Base-by-base conservation (phyloP, 2,329 filamentous ascomycete genomes). In the Aureobasidium lini region DNA sequence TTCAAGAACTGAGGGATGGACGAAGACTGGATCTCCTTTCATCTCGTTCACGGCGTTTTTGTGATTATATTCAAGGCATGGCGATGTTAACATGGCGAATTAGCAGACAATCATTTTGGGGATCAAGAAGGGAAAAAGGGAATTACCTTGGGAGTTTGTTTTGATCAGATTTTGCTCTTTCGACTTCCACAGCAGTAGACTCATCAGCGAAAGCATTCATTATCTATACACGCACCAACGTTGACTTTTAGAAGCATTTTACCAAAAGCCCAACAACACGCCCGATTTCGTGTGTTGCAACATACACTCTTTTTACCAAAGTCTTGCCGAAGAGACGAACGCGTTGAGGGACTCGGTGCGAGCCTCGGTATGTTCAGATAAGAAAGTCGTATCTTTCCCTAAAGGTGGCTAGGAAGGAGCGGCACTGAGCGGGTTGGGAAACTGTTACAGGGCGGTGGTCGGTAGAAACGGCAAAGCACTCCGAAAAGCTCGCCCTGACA, bases 141-240 rank as follows among this genome's bases (percentile, higher is more conserved):
- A 31, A 13, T 42, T 43, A 23, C 3, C 43, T 42, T 16, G n/a
- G n/a, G 18, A 18, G 29, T 34, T 29, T 13, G 40, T 42, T n/a
- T 16, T 15, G 32, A 9, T 36, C 34, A 28, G 15, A 39, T 23
- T n/a, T 52, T 40, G 23, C 13, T 54, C 37, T 31, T 10, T 32
- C 50, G 16, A 23, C 23, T 40, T 50, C n/a, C 9, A 37, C 16
- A 39, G 32, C 49, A 52, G 37, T 54, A 54, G 50, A 54, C 29
- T 43, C 37, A 52, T 50, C 16, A 54, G 50, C 50, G 50, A 54
- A 23, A 54, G 50, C 50, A 54, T 54, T 43, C 11, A 9, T 31
- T 52, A 31, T n/a, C 36, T 23, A 29, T 31, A 16, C 36, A 39
- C 15, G 23, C 48, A 52, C 9, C n/a, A 52, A 23, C 29, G 31